These are phyloP conservation scores for Thalassiosira exigua DNA, from an alignment of 352 stramenopile species.

Conservation along the genomic window DNA sequence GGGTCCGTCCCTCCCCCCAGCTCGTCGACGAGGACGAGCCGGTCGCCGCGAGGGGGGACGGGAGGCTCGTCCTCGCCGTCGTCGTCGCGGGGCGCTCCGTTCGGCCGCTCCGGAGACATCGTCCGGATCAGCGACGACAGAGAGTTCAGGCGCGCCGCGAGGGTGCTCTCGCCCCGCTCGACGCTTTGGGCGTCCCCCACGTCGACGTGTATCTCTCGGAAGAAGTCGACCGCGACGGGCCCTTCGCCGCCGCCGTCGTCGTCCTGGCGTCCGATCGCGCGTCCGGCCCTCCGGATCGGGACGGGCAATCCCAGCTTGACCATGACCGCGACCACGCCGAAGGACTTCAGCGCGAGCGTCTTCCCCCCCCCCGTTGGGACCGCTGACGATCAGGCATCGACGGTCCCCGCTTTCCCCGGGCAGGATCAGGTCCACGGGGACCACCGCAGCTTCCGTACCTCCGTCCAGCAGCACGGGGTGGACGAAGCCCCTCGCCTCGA, in stretches of 20 bases:
- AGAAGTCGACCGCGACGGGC: slow-evolving; percentile 76
- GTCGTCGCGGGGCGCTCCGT: too few species aligned
- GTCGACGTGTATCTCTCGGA: slow-evolving; percentile 84
- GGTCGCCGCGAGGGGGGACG: slow-evolving; percentile 5
- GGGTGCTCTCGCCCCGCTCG: slow-evolving; percentile 84
- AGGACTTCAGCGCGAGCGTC: slow-evolving; percentile 87
- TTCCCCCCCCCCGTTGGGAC: slow-evolving; percentile 87
- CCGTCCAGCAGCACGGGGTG: slow-evolving; percentile 84
- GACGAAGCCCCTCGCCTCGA: slow-evolving; percentile 75
- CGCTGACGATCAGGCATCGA: slow-evolving; percentile 83
- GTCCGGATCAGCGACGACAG: slow-evolving; percentile 66
- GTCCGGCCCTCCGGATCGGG: slow-evolving; percentile 37
- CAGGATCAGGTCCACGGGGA: slow-evolving; percentile 71
- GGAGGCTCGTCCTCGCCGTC: slow-evolving; percentile 1
- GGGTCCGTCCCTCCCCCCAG: slow-evolving; percentile 87
- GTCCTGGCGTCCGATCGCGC: background rate
- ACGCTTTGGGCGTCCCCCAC: slow-evolving; percentile 87
- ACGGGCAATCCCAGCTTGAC: slow-evolving; percentile 83
- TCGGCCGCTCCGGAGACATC: slow-evolving; percentile 26
- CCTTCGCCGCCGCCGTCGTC: background rate
- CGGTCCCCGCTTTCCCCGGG: slow-evolving; percentile 41
- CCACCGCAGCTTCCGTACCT: slow-evolving; percentile 50
- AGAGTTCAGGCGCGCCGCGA: slow-evolving; percentile 70
- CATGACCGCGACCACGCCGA: slow-evolving; percentile 82
- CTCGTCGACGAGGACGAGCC: slow-evolving; percentile 88